phyloP scores from a whole-genome alignment of 2,329 filamentous ascomycete species.

The Xylaria sp. region DNA sequence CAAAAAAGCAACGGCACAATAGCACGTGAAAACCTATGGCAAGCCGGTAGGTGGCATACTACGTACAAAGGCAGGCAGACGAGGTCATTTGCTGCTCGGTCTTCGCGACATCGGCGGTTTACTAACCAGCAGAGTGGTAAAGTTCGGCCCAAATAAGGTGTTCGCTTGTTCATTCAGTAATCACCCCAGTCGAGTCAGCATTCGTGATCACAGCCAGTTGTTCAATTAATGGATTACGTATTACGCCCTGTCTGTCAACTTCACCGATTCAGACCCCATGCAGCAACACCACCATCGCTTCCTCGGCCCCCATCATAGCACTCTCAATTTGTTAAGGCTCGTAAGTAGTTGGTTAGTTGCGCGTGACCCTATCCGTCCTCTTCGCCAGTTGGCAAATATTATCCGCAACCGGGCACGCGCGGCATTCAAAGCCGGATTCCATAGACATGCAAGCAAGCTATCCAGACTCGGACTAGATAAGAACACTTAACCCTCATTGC shows the following conservation, averaged over 20 bases:
- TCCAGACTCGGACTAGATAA: conserved; percentile 9
- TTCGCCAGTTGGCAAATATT: background rate
- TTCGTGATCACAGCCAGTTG: background rate
- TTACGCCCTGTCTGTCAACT: background rate
- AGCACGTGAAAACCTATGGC: conserved; percentile 15
- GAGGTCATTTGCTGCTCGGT: conserved; percentile 5
- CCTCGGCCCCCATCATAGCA: background rate
- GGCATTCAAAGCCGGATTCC: conserved; percentile 9
- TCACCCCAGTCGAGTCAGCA: conserved; percentile 26
- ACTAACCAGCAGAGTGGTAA: conserved; percentile 13
- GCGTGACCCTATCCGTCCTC: background rate
- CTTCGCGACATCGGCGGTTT: conserved; percentile 33
- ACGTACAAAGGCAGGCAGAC: background rate
- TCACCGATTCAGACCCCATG: background rate
- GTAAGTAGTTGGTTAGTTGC: background rate
- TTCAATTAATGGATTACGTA: conserved; percentile 8
- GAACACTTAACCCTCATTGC: background rate
- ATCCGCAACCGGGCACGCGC: conserved; percentile 21
- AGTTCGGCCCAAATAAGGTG: conserved; percentile 1
- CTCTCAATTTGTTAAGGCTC: background rate
- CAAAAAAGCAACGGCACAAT: background rate
- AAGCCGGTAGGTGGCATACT: conserved; percentile 8
- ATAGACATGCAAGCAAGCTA: background rate
- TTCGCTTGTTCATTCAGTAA: conserved; percentile 20
- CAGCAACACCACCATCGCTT: background rate